A percentile compares a stretch with the other conserved stretches of the same genome.
phyloP scores from a whole-genome alignment of 1,284 basidiomycete genomes.

The Pyrrhoderma lamaoense region DNA sequence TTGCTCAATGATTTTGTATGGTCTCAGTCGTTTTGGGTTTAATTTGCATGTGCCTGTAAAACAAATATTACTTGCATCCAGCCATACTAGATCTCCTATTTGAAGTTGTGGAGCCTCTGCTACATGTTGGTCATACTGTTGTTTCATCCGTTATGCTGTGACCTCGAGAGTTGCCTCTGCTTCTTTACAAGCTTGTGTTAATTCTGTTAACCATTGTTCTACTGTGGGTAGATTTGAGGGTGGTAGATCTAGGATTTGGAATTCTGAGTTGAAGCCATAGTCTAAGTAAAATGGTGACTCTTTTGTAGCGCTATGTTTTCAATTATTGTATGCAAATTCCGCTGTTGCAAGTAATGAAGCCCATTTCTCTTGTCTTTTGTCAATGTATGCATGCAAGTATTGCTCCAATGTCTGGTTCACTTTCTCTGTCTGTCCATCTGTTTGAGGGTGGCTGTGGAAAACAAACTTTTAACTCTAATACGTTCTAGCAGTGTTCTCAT shows the following conservation, averaged over 20 bases:
- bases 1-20: conserved; percentile 20
- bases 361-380: too few species aligned
- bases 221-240: too few species aligned
- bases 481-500: conserved; percentile 9
- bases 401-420: too few species aligned
- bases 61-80: conserved; percentile 22
- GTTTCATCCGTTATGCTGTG: background rate
- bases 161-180: too few species aligned
- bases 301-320: conserved; percentile 20
- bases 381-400: too few species aligned
- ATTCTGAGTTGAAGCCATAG: conserved; percentile 6
- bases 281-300: conserved; percentile 24
- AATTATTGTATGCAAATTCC: conserved; percentile 23
- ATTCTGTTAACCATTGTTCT: background rate
- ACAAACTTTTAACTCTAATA: background rate
- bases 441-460: too few species aligned
- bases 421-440: too few species aligned
- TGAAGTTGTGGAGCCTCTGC: conserved; percentile 13
- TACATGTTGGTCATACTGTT: background rate
- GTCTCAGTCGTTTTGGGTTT: conserved; percentile 12
- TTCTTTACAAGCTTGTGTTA: background rate
- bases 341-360: too few species aligned
- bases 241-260: background rate
- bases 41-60: conserved; percentile 24
- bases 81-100: conserved; percentile 22